Conservation (phyloP, 106 monocot species). For the Dioscorea zingiberensis region DNA sequence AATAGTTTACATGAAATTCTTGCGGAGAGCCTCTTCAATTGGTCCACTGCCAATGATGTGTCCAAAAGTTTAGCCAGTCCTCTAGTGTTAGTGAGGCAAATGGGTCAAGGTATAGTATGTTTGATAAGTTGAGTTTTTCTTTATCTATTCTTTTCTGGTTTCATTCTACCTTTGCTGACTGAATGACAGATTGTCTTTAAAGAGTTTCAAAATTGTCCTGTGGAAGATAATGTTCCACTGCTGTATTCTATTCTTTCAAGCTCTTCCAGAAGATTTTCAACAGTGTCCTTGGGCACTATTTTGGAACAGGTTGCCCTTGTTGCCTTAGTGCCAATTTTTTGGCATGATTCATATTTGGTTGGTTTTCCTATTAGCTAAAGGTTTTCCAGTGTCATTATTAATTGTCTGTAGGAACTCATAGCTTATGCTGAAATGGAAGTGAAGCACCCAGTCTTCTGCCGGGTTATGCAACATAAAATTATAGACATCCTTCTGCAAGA, state of each 20-base stretch:
- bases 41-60: neutral
- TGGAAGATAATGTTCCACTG: constrained; percentile 13
- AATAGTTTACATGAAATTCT: neutral
- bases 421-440: constrained; percentile 17
- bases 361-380: too few species aligned
- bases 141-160: neutral
- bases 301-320: constrained; percentile 22
- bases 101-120: neutral
- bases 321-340: too few species aligned
- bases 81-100: neutral
- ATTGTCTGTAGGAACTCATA: constrained; percentile 17
- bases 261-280: neutral
- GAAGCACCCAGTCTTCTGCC: constrained; percentile 11
- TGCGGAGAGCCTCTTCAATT: neutral
- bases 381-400: neutral
- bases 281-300: constrained; percentile 10
- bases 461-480: constrained; percentile 14
- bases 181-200: neutral
- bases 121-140: neutral
- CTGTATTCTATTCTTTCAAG: constrained; percentile 12
- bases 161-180: neutral
- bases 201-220: neutral
- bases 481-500: constrained; percentile 20
- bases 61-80: neutral
- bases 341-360: too few species aligned